phyloP scores from a whole-genome alignment of 176 grass and related monocot genomes.

The Areca catechu region DNA sequence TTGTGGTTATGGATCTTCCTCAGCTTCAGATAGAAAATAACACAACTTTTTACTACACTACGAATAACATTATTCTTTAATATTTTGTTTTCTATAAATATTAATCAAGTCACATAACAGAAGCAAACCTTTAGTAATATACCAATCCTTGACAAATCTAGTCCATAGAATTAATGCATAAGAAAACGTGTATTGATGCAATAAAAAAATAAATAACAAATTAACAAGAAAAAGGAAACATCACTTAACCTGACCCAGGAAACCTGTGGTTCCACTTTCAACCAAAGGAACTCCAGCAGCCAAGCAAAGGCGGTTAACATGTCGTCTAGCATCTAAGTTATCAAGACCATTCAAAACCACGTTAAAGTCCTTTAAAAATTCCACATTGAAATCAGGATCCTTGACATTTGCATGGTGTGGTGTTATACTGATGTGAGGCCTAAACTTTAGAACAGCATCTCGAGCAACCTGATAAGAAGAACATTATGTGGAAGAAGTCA shows the following conservation, averaged over 20 bases:
- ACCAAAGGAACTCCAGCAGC: slow-evolving; percentile 94
- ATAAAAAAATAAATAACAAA: background rate
- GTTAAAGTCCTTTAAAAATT: background rate
- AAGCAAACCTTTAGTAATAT: no score
- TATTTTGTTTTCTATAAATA: no score
- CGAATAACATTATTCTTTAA: no score
- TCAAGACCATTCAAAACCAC: background rate
- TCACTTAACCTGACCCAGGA: slow-evolving; percentile 78
- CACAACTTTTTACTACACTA: no score
- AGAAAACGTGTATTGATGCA: no score
- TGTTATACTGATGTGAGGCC: background rate
- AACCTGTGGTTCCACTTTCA: slow-evolving; percentile 97
- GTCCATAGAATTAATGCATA: no score
- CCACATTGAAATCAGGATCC: background rate
- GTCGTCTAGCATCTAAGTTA: slow-evolving; percentile 67
- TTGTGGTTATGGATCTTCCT: no score
- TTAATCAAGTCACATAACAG: no score
- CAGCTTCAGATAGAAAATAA: no score
- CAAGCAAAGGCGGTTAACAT: slow-evolving; percentile 96
- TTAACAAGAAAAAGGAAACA: background rate
- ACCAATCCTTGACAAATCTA: no score
- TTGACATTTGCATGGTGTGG: background rate
- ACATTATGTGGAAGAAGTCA: slow-evolving; percentile 12
- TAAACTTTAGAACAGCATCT: background rate
- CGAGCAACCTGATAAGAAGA: slow-evolving; percentile 35